Percentiles rank a stretch among this genome's conserved stretches.
Conservation (phyloP, 441 rosid species). For the Biscutella laevigata region DNA sequence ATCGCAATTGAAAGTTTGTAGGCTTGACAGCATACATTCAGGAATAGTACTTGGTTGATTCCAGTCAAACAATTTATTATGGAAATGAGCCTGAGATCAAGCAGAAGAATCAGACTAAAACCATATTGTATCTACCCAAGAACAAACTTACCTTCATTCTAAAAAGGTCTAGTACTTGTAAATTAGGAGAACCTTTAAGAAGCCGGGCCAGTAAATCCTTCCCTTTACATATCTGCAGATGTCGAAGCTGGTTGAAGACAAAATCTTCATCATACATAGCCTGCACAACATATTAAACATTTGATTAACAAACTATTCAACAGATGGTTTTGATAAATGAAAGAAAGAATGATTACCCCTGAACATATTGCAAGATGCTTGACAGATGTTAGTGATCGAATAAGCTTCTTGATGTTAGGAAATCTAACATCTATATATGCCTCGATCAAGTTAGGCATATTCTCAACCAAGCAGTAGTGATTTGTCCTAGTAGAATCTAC, state of each 20-base stretch:
- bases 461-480: conserved; percentile 1
- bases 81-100: background rate
- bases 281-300: background rate
- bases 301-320: background rate
- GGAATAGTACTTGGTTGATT: conserved; percentile 4
- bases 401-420: background rate
- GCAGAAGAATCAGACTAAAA: background rate
- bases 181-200: background rate
- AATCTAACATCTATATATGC: background rate
- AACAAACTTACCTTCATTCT: background rate
- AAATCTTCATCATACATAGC: background rate
- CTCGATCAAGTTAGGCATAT: conserved; percentile 4
- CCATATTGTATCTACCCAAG: background rate
- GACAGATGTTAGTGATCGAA: conserved; percentile 8
- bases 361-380: background rate
- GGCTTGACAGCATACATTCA: conserved; percentile 1
- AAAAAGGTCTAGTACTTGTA: background rate
- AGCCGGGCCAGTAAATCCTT: background rate
- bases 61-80: accelerated
- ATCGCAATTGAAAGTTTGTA: background rate
- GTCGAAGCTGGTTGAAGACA: conserved; percentile 8
- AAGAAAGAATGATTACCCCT: background rate
- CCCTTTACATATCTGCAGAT: background rate
- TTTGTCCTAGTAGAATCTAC: accelerated
- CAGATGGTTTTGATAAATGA: background rate